Evolutionary conservation across 345 rosid species (phyloP).

Genomic region (Camelina laxa): DNA sequence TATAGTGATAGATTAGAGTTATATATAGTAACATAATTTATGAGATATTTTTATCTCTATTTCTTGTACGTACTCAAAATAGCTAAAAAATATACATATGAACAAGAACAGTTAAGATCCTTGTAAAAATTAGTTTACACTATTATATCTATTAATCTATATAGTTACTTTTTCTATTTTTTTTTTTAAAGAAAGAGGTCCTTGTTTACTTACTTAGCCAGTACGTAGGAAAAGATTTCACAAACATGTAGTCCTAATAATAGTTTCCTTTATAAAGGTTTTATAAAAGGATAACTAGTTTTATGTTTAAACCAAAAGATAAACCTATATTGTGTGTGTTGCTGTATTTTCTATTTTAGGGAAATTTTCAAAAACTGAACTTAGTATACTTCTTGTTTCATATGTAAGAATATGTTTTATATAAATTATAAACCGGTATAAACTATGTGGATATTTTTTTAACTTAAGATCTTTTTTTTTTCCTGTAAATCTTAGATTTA

Average conservation of each 20-base stretch:
- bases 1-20: too few relatives aligned
- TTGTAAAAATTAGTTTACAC: background rate
- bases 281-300: background rate
- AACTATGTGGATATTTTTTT: background rate
- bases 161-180: too few relatives aligned
- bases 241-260: too few relatives aligned
- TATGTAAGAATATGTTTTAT: background rate
- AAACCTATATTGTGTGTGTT: background rate
- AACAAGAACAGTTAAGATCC: background rate
- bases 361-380: too few relatives aligned
- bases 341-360: background rate
- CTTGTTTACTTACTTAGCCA: background rate
- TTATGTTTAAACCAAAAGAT: too few relatives aligned
- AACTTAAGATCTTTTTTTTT: background rate
- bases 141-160: too few relatives aligned
- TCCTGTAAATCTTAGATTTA: too few relatives aligned
- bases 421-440: background rate
- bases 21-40: too few relatives aligned
- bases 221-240: too few relatives aligned
- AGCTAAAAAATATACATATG: too few relatives aligned
- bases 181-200: background rate
- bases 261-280: background rate
- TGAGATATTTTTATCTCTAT: too few relatives aligned
- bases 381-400: too few relatives aligned
- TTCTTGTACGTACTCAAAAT: background rate